Conservation (phyloP, 305 asterid genomes). For the Plantago lanceolata region DNA sequence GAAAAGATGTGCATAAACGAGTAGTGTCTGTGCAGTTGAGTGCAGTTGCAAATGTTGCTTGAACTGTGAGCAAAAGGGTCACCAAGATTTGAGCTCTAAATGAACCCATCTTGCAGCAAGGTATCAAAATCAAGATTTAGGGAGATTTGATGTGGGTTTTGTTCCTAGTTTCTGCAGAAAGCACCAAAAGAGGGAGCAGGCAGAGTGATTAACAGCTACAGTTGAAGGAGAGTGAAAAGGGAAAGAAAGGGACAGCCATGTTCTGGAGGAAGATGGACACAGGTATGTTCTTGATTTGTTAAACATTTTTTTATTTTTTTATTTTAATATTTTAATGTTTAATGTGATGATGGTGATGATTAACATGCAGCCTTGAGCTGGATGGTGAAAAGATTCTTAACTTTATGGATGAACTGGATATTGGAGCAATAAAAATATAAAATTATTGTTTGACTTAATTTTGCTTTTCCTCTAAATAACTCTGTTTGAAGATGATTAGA, state of each 20-base stretch:
- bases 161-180: constrained; percentile 1
- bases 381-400: constrained; percentile 13
- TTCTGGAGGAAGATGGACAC: constrained; percentile 1
- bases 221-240: background rate
- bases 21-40: constrained; percentile 73
- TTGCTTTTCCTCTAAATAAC: background rate
- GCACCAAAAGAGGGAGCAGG: background rate
- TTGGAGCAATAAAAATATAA: background rate
- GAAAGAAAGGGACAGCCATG: constrained; percentile 6
- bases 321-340: too few relatives aligned
- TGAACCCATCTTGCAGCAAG: constrained; percentile 34
- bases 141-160: constrained; percentile 7
- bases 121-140: background rate
- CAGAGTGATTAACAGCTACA: constrained; percentile 2
- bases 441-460: constrained; percentile 2
- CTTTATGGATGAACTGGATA: constrained; percentile 11
- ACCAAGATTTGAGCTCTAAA: constrained; percentile 31
- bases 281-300: background rate
- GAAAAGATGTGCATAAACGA: constrained; percentile 72
- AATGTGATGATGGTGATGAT: background rate
- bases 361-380: constrained; percentile 13
- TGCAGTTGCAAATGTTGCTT: constrained; percentile 41
- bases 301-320: background rate
- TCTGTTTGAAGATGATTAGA: background rate
- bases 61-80: constrained; percentile 26